Percentiles rank a stretch among this genome's conserved stretches.
Evolutionary conservation across 805 yeast species (phyloP).

Genomic region (Kodamaea restingae): DNA sequence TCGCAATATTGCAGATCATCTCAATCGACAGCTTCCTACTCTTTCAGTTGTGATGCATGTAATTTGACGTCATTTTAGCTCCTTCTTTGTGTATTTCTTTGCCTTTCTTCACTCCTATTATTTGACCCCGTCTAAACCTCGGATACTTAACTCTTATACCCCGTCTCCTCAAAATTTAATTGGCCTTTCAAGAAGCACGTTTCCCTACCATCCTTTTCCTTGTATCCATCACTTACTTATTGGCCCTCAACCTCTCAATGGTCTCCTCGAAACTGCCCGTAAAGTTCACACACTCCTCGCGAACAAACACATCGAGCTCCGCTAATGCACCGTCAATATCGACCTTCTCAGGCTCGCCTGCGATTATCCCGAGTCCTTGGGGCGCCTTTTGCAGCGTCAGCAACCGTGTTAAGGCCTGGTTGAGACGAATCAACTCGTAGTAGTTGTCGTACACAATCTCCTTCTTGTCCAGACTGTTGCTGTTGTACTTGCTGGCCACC

Average conservation of each 20-base stretch:
- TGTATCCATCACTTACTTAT: no score
- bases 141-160: no score
- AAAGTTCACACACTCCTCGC: slow-evolving; percentile 16
- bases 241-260: slow-evolving; percentile 9
- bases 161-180: no score
- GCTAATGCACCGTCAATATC: slow-evolving; percentile 20
- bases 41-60: no score
- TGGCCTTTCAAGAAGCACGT: no score
- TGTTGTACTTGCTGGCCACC: slow-evolving; percentile 42
- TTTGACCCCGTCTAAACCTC: no score
- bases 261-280: slow-evolving; percentile 21
- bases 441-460: slow-evolving; percentile 73
- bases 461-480: slow-evolving; percentile 59
- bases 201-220: no score
- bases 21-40: no score
- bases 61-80: no score
- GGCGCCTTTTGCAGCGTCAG: slow-evolving; percentile 6
- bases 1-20: no score
- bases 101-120: no score
- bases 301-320: slow-evolving; percentile 23
- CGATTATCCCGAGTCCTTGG: slow-evolving; percentile 3
- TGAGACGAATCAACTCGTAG: slow-evolving; percentile 66
- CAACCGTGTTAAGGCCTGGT: slow-evolving; percentile 43
- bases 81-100: no score
- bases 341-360: neutral